phyloP scores from a whole-genome alignment of 768 basidiomycete species.

The Suillus subaureus region DNA sequence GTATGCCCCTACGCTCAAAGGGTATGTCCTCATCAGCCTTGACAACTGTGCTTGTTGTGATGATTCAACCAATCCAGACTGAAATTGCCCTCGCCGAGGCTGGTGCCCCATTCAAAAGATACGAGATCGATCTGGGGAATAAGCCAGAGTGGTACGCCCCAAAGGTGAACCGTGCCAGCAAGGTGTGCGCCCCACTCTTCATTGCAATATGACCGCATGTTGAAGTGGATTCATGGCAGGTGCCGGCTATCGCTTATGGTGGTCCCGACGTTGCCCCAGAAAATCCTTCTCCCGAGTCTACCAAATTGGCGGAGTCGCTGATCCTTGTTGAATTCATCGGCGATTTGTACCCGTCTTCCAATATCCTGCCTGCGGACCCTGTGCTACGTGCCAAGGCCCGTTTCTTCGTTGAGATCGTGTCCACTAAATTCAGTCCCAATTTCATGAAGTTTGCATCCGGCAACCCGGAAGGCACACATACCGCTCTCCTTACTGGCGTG shows the following conservation, averaged over 20 bases:
- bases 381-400: constrained; percentile 59
- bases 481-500: constrained; percentile 39
- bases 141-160: constrained; percentile 73
- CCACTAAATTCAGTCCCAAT: constrained; percentile 44
- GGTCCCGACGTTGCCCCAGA: constrained; percentile 58
- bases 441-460: constrained; percentile 3
- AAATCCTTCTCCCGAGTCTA: constrained; percentile 58
- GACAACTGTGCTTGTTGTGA: not conserved
- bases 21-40: constrained; percentile 33
- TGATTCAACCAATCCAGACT: constrained; percentile 34
- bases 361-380: constrained; percentile 56
- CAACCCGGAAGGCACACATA: not conserved
- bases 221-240: constrained; percentile 30
- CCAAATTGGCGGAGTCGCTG: constrained; percentile 65
- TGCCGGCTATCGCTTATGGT: constrained; percentile 63
- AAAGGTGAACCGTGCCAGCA: constrained; percentile 66
- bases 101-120: constrained; percentile 48
- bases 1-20: constrained; percentile 63
- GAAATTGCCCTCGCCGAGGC: constrained; percentile 66
- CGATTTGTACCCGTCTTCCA: constrained; percentile 52
- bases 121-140: constrained; percentile 60
- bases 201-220: not conserved
- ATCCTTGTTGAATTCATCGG: constrained; percentile 69
- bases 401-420: constrained; percentile 62
- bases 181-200: constrained; percentile 42